phyloP scores from a whole-genome alignment of 1,284 basidiomycete genomes.

The Irpex lacteus region DNA sequence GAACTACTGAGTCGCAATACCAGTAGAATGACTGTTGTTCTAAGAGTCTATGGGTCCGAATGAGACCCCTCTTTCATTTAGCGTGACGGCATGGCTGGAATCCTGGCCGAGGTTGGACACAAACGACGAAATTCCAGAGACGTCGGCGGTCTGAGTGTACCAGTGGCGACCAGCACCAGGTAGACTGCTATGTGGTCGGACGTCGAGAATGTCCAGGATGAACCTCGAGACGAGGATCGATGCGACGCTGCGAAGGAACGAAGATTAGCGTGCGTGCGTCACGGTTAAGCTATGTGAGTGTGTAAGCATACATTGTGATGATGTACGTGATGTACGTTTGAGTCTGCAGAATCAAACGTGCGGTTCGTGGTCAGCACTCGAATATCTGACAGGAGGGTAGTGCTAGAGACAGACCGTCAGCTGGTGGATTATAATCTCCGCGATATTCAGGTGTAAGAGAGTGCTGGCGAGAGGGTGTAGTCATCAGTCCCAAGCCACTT shows the following conservation, averaged over 20 bases:
- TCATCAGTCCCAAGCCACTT: neutral
- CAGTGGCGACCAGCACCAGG: neutral
- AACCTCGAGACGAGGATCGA: slow-evolving; percentile 12
- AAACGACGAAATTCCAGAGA: neutral
- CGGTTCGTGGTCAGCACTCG: too few species aligned
- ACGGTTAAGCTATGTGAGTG: neutral
- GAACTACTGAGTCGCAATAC: too few species aligned
- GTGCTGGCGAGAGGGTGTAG: neutral
- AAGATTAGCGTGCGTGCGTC: neutral
- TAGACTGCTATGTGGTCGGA: neutral
- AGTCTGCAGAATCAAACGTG: neutral
- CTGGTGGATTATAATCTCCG: neutral
- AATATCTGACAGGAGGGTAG: too few species aligned
- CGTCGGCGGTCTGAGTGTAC: neutral
- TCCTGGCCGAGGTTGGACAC: neutral
- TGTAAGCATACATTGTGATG: neutral
- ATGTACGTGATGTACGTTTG: neutral
- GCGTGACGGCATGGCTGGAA: neutral
- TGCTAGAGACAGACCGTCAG: neutral
- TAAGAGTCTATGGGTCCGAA: neutral
- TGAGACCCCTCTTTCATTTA: neutral
- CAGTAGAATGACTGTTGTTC: too few species aligned
- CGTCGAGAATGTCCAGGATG: slow-evolving; percentile 12
- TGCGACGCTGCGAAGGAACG: slow-evolving; percentile 11
- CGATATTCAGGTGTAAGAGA: slow-evolving; percentile 4